Percentiles rank a stretch among this genome's conserved stretches.
Conservation (phyloP, 805 yeast species). For the Vanderwaltozyma verrucispora region DNA sequence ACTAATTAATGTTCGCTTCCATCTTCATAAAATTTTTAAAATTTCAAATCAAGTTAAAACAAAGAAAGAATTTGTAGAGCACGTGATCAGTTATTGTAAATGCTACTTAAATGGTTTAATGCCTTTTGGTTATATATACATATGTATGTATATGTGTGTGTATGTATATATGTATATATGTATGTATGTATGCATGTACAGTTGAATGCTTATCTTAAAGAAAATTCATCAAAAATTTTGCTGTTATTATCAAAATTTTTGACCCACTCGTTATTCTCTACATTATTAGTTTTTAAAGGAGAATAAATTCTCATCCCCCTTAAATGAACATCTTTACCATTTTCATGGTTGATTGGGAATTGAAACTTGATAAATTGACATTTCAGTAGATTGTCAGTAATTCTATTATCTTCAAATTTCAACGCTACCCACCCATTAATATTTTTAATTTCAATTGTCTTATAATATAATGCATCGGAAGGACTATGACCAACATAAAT, state of each 20-base stretch:
- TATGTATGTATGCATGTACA: background rate
- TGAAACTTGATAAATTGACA: conserved; percentile 23
- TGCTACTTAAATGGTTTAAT: too few species aligned
- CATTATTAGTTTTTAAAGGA: background rate
- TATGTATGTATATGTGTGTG: too few species aligned
- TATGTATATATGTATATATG: background rate
- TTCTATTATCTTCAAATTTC: conserved; percentile 18
- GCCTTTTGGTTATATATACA: too few species aligned
- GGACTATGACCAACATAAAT: conserved; percentile 26
- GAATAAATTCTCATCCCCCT: conserved; percentile 46
- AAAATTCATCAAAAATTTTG: background rate
- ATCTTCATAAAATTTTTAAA: too few species aligned
- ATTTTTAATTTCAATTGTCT: conserved; percentile 16
- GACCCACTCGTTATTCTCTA: background rate
- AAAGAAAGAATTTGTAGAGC: too few species aligned
- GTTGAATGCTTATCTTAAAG: conserved; percentile 1
- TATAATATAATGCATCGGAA: conserved; percentile 20
- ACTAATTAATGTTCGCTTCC: too few species aligned
- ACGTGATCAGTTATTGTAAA: too few species aligned
- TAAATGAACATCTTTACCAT: conserved; percentile 91
- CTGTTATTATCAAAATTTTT: background rate
- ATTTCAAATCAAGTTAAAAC: too few species aligned
- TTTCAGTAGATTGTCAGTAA: conserved; percentile 15
- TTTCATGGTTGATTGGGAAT: conserved; percentile 60
- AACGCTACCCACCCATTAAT: conserved; percentile 27